Evolutionary conservation across 2,329 filamentous ascomycete genomes (phyloP).

Genomic region (Talaromyces rugulosus): DNA sequence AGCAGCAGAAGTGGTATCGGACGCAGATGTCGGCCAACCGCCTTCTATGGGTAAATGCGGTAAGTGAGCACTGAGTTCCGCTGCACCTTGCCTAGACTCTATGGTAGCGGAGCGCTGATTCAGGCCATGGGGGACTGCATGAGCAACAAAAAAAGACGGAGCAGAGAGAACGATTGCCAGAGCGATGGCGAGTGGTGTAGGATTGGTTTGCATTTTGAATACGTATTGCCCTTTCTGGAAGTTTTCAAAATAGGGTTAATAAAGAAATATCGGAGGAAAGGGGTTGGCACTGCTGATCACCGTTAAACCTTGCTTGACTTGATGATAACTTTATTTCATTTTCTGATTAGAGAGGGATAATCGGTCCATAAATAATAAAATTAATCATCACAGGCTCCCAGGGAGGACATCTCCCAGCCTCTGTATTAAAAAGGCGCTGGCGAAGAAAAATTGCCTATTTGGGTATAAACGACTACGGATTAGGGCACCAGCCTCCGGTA

Average conservation of each 20-base stretch:
- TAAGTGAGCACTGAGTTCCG: not conserved
- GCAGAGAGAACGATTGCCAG: conserved; percentile 12
- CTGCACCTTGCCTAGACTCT: not conserved
- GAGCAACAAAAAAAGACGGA: not conserved
- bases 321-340: not conserved
- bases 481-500: not conserved
- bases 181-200: conserved; percentile 6
- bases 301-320: not conserved
- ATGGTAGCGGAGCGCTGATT: not conserved
- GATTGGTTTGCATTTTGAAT: conserved; percentile 8
- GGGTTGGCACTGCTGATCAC: not conserved
- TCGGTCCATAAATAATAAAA: conserved; percentile 13
- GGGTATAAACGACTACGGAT: not conserved
- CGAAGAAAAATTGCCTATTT: conserved; percentile 4
- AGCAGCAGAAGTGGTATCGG: not conserved
- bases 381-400: not conserved
- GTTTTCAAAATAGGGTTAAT: not conserved
- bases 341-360: not conserved
- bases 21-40: not conserved
- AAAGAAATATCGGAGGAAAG: not conserved
- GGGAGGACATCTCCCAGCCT: not conserved
- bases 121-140: not conserved
- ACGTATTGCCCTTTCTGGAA: not conserved
- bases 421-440: not conserved
- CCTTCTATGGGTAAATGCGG: not conserved